These are phyloP conservation scores for Ceratocystis ficicola DNA, from an alignment of 2,329 filamentous ascomycete genomes.

Conservation along the genomic window DNA sequence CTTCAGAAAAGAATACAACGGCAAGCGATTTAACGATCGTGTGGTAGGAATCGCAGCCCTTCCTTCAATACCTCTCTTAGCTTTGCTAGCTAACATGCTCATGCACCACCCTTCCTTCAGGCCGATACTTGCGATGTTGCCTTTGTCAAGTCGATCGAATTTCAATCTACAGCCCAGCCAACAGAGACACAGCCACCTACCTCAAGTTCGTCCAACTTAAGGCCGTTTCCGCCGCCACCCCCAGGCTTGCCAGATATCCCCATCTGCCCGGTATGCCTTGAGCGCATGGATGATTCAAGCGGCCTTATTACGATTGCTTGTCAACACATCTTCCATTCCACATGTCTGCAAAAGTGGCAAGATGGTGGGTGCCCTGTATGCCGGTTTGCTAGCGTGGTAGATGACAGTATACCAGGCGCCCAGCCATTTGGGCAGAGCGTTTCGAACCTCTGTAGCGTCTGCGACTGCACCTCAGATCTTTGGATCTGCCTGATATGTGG, in stretches of 20 bases:
- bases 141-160: conserved; percentile 84
- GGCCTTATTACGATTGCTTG: conserved; percentile 91
- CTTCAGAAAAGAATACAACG: conserved; percentile 83
- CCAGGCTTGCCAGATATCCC: conserved; percentile 81
- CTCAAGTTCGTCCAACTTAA: conserved; percentile 37
- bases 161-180: conserved; percentile 49
- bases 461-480: conserved; percentile 67
- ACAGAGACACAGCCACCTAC: conserved; percentile 38
- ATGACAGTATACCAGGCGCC: conserved; percentile 31
- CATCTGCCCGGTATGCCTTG: conserved; percentile 90
- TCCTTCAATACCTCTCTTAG: not conserved
- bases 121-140: conserved; percentile 91
- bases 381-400: conserved; percentile 58
- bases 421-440: conserved; percentile 45
- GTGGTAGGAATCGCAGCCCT: conserved; percentile 46
- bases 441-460: conserved; percentile 67
- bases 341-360: conserved; percentile 90
- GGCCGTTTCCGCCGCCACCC: conserved; percentile 55
- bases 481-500: conserved; percentile 96
- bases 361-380: conserved; percentile 90
- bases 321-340: conserved; percentile 96
- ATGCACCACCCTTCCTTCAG: conserved; percentile 30
- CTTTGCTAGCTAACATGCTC: not conserved
- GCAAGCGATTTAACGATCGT: conserved; percentile 83
- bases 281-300: conserved; percentile 96